These are phyloP conservation scores for Prunus campanulata DNA, from an alignment of 306 rosid genomes.

Conservation along the genomic window DNA sequence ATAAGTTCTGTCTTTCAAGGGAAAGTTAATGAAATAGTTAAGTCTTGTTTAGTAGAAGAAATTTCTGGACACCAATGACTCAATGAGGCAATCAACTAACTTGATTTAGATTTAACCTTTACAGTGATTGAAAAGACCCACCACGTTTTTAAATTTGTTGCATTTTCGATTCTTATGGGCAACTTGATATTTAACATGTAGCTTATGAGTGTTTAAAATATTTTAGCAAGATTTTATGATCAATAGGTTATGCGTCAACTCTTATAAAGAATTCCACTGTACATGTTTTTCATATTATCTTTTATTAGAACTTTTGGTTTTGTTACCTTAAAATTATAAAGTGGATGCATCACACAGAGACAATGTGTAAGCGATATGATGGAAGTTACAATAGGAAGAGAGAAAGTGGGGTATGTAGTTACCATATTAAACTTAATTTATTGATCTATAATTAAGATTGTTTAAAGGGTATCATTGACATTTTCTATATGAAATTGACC, in stretches of 20 bases:
- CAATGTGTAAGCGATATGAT: background rate
- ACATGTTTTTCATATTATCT: background rate
- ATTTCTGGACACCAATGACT: background rate
- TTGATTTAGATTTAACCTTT: background rate
- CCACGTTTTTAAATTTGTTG: background rate
- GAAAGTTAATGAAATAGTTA: background rate
- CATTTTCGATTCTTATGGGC: background rate
- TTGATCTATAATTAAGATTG: background rate
- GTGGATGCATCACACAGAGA: background rate
- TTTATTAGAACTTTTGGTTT: background rate
- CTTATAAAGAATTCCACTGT: background rate
- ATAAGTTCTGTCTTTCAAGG: background rate
- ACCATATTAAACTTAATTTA: background rate
- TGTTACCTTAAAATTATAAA: background rate
- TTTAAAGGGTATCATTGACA: background rate
- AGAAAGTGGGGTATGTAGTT: background rate
- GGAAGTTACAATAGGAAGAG: background rate
- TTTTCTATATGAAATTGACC: slow-evolving; percentile 4
- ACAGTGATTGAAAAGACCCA: background rate
- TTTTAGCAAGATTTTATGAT: no score
- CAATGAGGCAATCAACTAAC: background rate
- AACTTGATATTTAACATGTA: background rate
- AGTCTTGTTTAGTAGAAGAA: background rate
- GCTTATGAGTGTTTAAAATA: background rate
- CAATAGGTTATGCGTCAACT: no score